Conservation (phyloP, 1,139 yeast species). For the Sugiyamaella neomexicana region DNA sequence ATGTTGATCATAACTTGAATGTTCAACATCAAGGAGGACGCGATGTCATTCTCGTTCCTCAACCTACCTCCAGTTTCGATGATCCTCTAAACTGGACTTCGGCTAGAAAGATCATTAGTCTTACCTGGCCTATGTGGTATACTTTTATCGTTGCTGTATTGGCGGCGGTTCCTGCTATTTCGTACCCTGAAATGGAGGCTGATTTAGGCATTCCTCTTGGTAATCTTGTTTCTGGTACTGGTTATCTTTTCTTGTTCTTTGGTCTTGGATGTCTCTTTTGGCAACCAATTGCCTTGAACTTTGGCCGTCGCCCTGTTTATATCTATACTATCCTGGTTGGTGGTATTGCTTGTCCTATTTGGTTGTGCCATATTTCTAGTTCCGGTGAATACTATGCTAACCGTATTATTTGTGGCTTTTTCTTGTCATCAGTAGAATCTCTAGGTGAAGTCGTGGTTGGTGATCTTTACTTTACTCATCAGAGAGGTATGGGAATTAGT, state of each 20-base stretch:
- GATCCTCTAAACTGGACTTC: conserved; percentile 51
- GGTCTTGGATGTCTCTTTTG: conserved; percentile 53
- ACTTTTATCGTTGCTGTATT: conserved; percentile 49
- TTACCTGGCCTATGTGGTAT: conserved; percentile 42
- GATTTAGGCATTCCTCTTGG: conserved; percentile 45
- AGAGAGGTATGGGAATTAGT: conserved; percentile 72
- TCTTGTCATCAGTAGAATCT: conserved; percentile 57
- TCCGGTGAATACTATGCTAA: conserved; percentile 43
- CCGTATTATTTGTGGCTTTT: conserved; percentile 49
- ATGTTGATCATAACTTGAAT: conserved; percentile 41
- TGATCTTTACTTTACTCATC: conserved; percentile 63
- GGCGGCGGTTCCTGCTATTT: conserved; percentile 42
- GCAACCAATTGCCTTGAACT: conserved; percentile 54
- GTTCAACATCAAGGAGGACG: conserved; percentile 32
- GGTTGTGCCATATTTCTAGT: conserved; percentile 35
- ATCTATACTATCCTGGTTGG: conserved; percentile 38
- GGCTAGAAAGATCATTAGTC: conserved; percentile 40
- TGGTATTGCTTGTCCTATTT: conserved; percentile 27
- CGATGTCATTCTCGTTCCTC: conserved; percentile 47
- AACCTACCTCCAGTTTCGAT: conserved; percentile 51
- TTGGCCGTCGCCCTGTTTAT: conserved; percentile 55
- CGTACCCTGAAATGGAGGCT: conserved; percentile 29
- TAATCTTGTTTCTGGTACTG: conserved; percentile 52
- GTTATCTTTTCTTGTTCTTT: conserved; percentile 49
- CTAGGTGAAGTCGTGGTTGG: conserved; percentile 49